A percentile compares a stretch with the other conserved stretches of the same genome.
Evolutionary conservation across 106 monocot genomes (phyloP).

Genomic region (Chionographis japonica): DNA sequence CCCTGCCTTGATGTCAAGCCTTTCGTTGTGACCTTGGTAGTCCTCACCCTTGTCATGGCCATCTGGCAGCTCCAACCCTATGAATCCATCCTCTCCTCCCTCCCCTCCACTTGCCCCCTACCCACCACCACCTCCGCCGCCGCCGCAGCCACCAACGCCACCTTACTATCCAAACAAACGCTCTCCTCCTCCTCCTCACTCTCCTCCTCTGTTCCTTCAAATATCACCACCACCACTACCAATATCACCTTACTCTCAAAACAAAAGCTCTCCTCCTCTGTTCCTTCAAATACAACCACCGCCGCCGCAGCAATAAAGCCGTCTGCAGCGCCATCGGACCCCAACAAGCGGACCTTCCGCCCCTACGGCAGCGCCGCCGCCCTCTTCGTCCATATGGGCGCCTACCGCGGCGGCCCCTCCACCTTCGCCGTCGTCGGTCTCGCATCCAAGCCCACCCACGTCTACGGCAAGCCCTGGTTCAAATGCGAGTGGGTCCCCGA

Average conservation of each 20-base stretch:
- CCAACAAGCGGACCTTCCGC: conserved; percentile 66
- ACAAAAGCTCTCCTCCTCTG: conserved; percentile 10
- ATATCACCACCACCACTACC: not conserved
- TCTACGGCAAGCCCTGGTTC: conserved; percentile 86
- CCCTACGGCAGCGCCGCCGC: conserved; percentile 81
- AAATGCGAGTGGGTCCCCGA: conserved; percentile 85
- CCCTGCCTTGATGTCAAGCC: conserved; percentile 64
- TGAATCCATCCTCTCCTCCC: conserved; percentile 37
- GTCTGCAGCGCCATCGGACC: conserved; percentile 19
- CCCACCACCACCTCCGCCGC: not conserved
- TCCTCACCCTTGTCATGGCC: conserved; percentile 60
- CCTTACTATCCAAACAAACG: conserved; percentile 3
- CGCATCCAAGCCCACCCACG: conserved; percentile 89
- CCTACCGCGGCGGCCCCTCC: conserved; percentile 77
- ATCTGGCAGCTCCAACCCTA: conserved; percentile 75
- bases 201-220: not conserved
- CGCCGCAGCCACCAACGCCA: not conserved
- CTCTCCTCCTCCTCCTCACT: conserved; percentile 6
- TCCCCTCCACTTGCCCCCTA: conserved; percentile 10
- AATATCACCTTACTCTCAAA: not conserved
- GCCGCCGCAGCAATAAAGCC: not conserved
- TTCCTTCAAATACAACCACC: not conserved
- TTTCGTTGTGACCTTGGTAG: conserved; percentile 54
- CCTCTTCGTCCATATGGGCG: conserved; percentile 87
- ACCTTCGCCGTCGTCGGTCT: conserved; percentile 80